Percentiles rank a stretch among this genome's conserved stretches.
These are phyloP conservation scores for Tolypocladium nubicola DNA, from an alignment of 2,329 filamentous ascomycete species.

Conservation along the genomic window DNA sequence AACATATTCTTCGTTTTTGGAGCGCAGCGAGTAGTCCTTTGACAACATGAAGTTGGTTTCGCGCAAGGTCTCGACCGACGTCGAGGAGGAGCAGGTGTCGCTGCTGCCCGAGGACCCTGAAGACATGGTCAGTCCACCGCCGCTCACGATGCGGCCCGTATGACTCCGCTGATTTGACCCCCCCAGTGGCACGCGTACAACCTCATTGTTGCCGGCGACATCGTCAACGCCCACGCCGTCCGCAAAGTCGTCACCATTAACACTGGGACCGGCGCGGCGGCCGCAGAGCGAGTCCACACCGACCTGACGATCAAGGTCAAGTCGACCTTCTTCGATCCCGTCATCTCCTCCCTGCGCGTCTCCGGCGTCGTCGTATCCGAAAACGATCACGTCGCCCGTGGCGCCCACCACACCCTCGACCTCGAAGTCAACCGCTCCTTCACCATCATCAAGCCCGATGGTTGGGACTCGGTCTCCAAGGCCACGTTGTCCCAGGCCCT, in stretches of 20 bases:
- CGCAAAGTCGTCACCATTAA: conserved; percentile 43
- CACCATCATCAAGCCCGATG: conserved; percentile 68
- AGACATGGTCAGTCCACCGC: conserved; percentile 28
- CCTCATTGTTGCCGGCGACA: conserved; percentile 42
- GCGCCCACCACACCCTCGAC: conserved; percentile 56
- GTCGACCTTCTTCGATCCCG: conserved; percentile 47
- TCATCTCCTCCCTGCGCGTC: conserved; percentile 43
- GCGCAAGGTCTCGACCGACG: conserved; percentile 24
- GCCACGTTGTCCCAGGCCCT: conserved; percentile 71
- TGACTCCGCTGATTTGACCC: conserved; percentile 1
- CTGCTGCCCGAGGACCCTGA: conserved; percentile 34
- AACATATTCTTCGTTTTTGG: neutral
- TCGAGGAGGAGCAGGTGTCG: conserved; percentile 29
- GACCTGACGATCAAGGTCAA: conserved; percentile 46
- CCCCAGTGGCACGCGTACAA: conserved; percentile 50
- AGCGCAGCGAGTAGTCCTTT: neutral
- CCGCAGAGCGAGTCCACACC: conserved; percentile 43
- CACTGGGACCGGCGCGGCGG: conserved; percentile 35
- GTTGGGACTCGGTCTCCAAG: conserved; percentile 85
- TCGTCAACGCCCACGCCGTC: conserved; percentile 43
- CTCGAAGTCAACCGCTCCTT: conserved; percentile 83
- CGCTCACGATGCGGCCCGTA: neutral
- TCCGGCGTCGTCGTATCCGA: conserved; percentile 43
- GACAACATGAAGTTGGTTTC: conserved; percentile 28
- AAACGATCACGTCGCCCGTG: conserved; percentile 40